phyloP scores from a whole-genome alignment of 768 basidiomycete species.

The Porphyrellus cyaneotinctus region DNA sequence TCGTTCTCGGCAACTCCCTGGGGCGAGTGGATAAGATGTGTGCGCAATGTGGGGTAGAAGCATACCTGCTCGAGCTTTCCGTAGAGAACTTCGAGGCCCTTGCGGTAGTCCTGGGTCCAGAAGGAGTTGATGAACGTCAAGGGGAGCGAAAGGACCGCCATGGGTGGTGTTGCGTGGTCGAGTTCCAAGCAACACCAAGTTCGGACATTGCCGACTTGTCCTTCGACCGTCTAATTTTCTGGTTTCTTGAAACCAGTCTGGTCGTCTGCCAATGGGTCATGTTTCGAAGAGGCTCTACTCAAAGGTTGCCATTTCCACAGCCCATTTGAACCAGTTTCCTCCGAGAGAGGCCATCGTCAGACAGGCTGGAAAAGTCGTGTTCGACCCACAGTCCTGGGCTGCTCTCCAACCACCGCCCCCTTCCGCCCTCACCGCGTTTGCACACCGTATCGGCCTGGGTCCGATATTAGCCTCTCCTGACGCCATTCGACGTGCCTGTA shows the following conservation, averaged over 20 bases:
- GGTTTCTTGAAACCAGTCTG: slow-evolving; percentile 3
- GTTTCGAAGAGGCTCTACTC: slow-evolving; percentile 50
- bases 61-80: slow-evolving; percentile 73
- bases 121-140: slow-evolving; percentile 88
- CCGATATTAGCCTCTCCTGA: slow-evolving; percentile 52
- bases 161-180: slow-evolving; percentile 31
- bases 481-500: slow-evolving; percentile 68
- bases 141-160: slow-evolving; percentile 90
- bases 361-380: slow-evolving; percentile 38
- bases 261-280: slow-evolving; percentile 47
- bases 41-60: not conserved
- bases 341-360: slow-evolving; percentile 49
- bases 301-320: slow-evolving; percentile 52
- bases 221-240: slow-evolving; percentile 25
- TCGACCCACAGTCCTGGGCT: slow-evolving; percentile 68
- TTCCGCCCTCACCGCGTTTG: slow-evolving; percentile 69
- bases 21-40: slow-evolving; percentile 15
- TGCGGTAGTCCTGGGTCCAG: slow-evolving; percentile 89
- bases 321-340: slow-evolving; percentile 55
- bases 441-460: slow-evolving; percentile 70
- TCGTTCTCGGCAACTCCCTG: slow-evolving; percentile 82
- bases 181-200: not conserved
- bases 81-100: slow-evolving; percentile 76
- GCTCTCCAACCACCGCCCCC: slow-evolving; percentile 66
- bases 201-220: slow-evolving; percentile 31